Evolutionary conservation across 2,329 filamentous ascomycete genomes (phyloP).

Genomic region (Exophiala xenobiotica): DNA sequence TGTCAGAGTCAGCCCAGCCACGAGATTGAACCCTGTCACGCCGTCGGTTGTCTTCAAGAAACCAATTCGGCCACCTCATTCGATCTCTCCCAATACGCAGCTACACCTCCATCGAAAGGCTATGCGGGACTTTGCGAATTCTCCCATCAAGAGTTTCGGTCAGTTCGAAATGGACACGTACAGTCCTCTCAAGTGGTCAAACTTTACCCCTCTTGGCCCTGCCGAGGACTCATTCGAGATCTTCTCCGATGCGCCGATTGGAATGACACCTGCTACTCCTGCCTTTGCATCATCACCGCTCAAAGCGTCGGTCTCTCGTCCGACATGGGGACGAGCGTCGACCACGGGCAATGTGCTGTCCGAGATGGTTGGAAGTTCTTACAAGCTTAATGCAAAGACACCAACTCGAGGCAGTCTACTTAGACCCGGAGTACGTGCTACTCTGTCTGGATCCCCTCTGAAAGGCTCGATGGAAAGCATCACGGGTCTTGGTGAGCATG

Average conservation of each 20-base stretch:
- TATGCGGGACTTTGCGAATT: conserved; percentile 77
- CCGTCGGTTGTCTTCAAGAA: conserved; percentile 65
- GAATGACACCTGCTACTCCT: conserved; percentile 37
- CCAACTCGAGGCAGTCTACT: conserved; percentile 37
- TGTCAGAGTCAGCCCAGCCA: conserved; percentile 17
- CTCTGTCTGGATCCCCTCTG: conserved; percentile 23
- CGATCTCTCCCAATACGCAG: conserved; percentile 90
- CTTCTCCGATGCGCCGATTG: conserved; percentile 48
- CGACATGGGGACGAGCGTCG: conserved; percentile 49
- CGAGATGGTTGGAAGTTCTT: conserved; percentile 43
- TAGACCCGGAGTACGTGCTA: conserved; percentile 22
- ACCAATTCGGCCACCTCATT: conserved; percentile 64
- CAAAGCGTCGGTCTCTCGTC: conserved; percentile 53
- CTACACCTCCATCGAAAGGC: conserved; percentile 82
- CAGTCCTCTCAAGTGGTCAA: conserved; percentile 53
- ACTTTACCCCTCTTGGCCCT: conserved; percentile 38
- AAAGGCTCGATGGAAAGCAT: conserved; percentile 33
- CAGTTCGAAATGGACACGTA: conserved; percentile 43
- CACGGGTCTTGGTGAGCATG: conserved; percentile 40
- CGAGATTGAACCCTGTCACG: conserved; percentile 22
- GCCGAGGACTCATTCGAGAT: conserved; percentile 57
- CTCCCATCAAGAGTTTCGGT: conserved; percentile 58
- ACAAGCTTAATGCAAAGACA: conserved; percentile 38
- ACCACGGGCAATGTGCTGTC: conserved; percentile 51
- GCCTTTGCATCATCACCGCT: conserved; percentile 52